These are phyloP conservation scores for Aspergillus novofumigatus DNA, from an alignment of 2,329 filamentous ascomycete species.

Conservation along the genomic window DNA sequence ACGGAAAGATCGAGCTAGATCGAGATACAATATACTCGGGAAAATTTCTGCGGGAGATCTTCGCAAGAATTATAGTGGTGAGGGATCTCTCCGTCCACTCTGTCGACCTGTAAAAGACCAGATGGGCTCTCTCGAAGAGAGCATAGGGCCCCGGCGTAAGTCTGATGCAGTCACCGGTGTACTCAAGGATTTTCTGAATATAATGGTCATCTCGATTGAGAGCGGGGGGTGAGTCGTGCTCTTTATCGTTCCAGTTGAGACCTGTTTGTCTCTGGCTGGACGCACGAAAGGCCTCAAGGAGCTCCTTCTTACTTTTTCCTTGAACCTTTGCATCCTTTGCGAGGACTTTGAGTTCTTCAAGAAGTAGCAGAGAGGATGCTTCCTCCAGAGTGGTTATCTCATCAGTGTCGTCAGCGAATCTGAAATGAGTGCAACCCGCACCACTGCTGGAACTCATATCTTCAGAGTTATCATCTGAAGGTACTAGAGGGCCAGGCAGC, in stretches of 20 bases:
- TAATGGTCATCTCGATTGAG: slow-evolving; percentile 71
- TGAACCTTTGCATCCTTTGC: slow-evolving; percentile 83
- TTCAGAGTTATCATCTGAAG: slow-evolving; percentile 38
- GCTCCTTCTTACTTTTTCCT: slow-evolving; percentile 81
- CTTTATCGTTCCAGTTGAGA: slow-evolving; percentile 59
- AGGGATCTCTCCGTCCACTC: slow-evolving; percentile 98
- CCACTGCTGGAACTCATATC: slow-evolving; percentile 48
- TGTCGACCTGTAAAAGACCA: slow-evolving; percentile 93
- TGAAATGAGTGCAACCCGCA: slow-evolving; percentile 56
- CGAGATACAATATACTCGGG: slow-evolving; percentile 86
- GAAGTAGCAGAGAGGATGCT: slow-evolving; percentile 71
- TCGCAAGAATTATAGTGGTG: slow-evolving; percentile 88
- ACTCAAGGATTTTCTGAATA: slow-evolving; percentile 68
- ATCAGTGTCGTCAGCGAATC: slow-evolving; percentile 75
- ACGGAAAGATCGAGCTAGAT: slow-evolving; percentile 81
- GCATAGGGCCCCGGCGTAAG: slow-evolving; percentile 68
- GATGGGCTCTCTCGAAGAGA: slow-evolving; percentile 87
- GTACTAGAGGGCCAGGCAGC: slow-evolving; percentile 49
- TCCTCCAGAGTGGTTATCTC: slow-evolving; percentile 77
- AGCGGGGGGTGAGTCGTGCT: slow-evolving; percentile 38
- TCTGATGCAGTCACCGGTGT: slow-evolving; percentile 78
- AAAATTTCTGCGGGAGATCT: slow-evolving; percentile 82
- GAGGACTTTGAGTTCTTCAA: slow-evolving; percentile 81
- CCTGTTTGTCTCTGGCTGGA: slow-evolving; percentile 72
- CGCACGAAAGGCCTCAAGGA: slow-evolving; percentile 68